Percentiles rank a stretch among this genome's conserved stretches.
phyloP scores from a whole-genome alignment of 192 early-diverging fungal species.

The Gigaspora rosea region DNA sequence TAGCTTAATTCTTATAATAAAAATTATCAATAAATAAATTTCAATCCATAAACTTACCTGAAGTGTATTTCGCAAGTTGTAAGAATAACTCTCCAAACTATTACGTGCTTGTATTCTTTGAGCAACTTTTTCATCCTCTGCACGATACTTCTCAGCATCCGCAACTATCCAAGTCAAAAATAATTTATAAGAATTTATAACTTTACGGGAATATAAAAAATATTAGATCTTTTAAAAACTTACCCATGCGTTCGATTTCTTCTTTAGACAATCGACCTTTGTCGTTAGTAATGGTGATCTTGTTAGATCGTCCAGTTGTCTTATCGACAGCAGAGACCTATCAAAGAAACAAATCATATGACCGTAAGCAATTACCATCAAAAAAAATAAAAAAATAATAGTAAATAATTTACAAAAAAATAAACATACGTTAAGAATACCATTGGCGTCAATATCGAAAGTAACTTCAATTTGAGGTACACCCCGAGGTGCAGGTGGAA shows the following conservation, averaged over 20 bases:
- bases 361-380: conserved; percentile 45
- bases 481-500: conserved; percentile 95
- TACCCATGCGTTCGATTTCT: conserved; percentile 95
- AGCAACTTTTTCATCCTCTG: conserved; percentile 94
- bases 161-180: conserved; percentile 18
- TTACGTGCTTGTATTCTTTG: conserved; percentile 90
- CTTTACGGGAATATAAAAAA: neutral
- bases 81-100: conserved; percentile 95
- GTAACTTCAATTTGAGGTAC: conserved; percentile 97
- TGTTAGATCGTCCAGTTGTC: conserved; percentile 91
- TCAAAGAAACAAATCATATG: conserved; percentile 33
- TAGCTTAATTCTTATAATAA: neutral
- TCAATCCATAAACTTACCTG: neutral
- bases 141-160: conserved; percentile 69
- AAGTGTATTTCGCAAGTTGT: conserved; percentile 95
- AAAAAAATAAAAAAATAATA: conserved; percentile 4
- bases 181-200: neutral
- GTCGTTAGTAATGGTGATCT: conserved; percentile 99
- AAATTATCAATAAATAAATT: neutral
- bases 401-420: neutral
- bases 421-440: conserved; percentile 86
- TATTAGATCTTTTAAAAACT: neutral
- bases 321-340: conserved; percentile 78
- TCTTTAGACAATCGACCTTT: conserved; percentile 98
- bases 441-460: conserved; percentile 97